Conservation (phyloP, 2,329 filamentous ascomycete genomes). For the Lachnum nothofagi region DNA sequence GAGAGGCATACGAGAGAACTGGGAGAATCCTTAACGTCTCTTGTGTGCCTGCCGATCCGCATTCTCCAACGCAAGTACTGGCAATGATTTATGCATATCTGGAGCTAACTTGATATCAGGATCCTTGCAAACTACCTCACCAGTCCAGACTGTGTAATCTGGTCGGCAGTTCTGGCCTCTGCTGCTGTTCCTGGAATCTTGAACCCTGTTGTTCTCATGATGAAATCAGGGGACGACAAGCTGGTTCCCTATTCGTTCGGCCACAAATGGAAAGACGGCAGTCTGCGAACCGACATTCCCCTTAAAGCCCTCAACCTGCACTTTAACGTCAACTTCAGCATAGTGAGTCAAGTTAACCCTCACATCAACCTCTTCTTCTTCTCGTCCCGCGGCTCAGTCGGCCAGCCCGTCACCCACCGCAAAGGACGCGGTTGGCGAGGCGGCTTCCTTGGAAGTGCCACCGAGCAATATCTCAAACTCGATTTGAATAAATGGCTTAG, state of each 20-base stretch:
- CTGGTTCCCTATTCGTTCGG: conserved; percentile 91
- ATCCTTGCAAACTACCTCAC: conserved; percentile 96
- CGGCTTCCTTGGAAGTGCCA: conserved; percentile 85
- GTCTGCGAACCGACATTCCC: conserved; percentile 88
- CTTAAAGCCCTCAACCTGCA: conserved; percentile 90
- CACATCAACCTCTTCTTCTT: conserved; percentile 99
- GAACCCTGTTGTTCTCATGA: conserved; percentile 92
- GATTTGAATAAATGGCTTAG: conserved; percentile 98
- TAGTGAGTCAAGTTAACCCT: conserved; percentile 84
- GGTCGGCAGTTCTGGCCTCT: conserved; percentile 91
- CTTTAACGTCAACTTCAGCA: conserved; percentile 97
- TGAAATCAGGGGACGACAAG: conserved; percentile 70
- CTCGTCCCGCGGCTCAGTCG: conserved; percentile 84
- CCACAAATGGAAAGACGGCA: conserved; percentile 99
- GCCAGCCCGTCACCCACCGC: conserved; percentile 88
- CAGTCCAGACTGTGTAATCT: conserved; percentile 93
- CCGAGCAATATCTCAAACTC: conserved; percentile 92
- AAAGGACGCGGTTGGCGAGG: conserved; percentile 92
- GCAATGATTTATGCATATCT: background rate
- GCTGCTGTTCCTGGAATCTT: conserved; percentile 94
- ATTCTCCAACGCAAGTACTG: conserved; percentile 58
- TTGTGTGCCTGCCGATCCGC: conserved; percentile 91
- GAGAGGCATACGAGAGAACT: conserved; percentile 88
- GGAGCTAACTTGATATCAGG: conserved; percentile 52
- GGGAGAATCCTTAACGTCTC: conserved; percentile 93